phyloP scores from a whole-genome alignment of 495 filamentous ascomycete species.

The Tuber umbilicatum region DNA sequence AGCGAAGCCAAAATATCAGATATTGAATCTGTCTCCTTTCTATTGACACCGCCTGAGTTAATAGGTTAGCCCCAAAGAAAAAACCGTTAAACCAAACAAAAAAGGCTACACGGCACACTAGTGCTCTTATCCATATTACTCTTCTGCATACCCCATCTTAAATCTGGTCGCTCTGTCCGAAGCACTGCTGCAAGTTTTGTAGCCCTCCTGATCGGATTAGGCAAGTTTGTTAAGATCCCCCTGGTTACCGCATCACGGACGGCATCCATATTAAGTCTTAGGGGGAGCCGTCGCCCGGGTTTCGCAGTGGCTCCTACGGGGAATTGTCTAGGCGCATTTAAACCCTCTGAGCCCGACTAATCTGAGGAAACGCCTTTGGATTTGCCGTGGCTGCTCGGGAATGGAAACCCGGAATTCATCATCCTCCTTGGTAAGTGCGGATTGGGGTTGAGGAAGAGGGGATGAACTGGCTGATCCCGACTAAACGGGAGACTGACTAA shows the following conservation, averaged over 20 bases:
- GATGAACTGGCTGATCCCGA: constrained; percentile 13
- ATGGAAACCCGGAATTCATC: constrained; percentile 9
- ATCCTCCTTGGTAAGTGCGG: constrained; percentile 11
- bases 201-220: constrained; percentile 81
- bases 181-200: constrained; percentile 81
- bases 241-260: constrained; percentile 70
- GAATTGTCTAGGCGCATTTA: not conserved
- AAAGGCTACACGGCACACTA: constrained; percentile 14
- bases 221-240: constrained; percentile 82
- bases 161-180: constrained; percentile 68
- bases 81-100: not conserved
- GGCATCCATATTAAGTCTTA: constrained; percentile 69
- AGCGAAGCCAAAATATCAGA: constrained; percentile 90
- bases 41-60: constrained; percentile 39
- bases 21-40: constrained; percentile 55
- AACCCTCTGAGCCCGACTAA: constrained; percentile 1
- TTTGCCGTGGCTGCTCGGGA: constrained; percentile 38
- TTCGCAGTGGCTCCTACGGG: constrained; percentile 12
- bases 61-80: constrained; percentile 6
- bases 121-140: constrained; percentile 28
- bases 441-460: constrained; percentile 14
- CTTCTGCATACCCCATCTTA: constrained; percentile 29
- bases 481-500: constrained; percentile 16
- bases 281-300: constrained; percentile 43
- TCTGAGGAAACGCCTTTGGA: constrained; percentile 42